Base-by-base conservation (phyloP, 2,329 filamentous ascomycete species). In the Penicillium verrucosum region DNA sequence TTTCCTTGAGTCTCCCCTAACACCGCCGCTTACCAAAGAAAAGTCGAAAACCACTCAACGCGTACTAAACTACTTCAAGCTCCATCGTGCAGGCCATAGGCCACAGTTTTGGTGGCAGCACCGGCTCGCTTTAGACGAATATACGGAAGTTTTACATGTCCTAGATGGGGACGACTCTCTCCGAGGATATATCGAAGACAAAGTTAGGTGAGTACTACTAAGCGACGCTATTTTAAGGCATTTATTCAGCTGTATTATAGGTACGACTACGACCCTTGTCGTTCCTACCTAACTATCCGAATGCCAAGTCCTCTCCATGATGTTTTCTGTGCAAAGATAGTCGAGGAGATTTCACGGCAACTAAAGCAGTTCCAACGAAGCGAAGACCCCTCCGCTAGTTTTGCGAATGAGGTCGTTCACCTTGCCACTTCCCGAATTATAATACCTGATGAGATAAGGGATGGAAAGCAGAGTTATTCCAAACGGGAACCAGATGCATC, bases 11-110 rank as follows among this genome's bases (percentile, higher is more conserved):
- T n/a, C 43, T 45, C 43, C 40, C 11, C 32, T 45, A 16, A 56
- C 47, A 21, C 54, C 47, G 25, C 54, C 46, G 34, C 46, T 36
- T 32, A 51, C 54, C 23, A 32, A 56, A 40, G 34, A 56, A 30
- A 56, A 51, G 36, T 56, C 54, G 40, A 56, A 32, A 46, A 56
- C 36, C 47, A 41, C 47, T 56, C 47, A 56, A 51, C 30, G 40
- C 30, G 47, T 56, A n/a, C 47, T 56, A 41, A 46, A 56, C 46
- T 51, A 18, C 47, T 56, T 56, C 25, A 46, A 56, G 27, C 46
- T 56, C 42, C 46, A 56, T 46, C 46, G 47, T 40, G 40, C n/a
- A 14, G 46, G 54, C 29, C 54, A 51, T 23, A 56, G 54, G 29
- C 51, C 44, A 54, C 44, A 30, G 27, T 48, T 43, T 54, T 54